These are phyloP conservation scores for Vitis hybrid DNA, from an alignment of 177 flowering plant species.

Conservation along the genomic window DNA sequence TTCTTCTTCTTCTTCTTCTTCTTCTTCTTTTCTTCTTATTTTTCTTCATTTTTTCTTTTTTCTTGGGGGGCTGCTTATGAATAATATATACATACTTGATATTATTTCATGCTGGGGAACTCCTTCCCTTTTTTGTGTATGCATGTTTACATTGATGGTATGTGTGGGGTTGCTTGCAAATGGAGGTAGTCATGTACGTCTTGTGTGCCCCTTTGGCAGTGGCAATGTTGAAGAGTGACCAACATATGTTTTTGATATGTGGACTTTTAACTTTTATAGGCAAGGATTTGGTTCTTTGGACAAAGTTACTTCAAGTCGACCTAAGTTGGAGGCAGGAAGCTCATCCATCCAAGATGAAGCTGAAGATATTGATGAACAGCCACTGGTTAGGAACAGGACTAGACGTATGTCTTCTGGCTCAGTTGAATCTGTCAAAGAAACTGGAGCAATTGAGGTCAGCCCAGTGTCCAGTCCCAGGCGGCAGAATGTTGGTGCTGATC, in stretches of 20 bases:
- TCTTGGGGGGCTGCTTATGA: no score
- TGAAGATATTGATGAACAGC: conserved; percentile 75
- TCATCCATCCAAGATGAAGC: conserved; percentile 57
- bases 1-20: no score
- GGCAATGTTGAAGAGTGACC: not conserved
- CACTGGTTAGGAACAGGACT: conserved; percentile 63
- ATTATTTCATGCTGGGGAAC: no score
- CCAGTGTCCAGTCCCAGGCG: conserved; percentile 56
- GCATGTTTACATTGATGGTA: not conserved
- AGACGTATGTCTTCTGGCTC: conserved; percentile 41
- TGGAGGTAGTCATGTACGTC: no score
- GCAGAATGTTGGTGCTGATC: conserved; percentile 20
- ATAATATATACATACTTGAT: no score
- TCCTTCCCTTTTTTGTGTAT: not conserved
- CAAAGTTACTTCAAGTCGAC: conserved; percentile 23
- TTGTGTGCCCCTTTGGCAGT: not conserved
- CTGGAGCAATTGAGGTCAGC: conserved; percentile 34
- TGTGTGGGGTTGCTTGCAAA: no score
- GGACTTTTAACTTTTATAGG: conserved; percentile 15
- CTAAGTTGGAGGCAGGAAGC: conserved; percentile 50
- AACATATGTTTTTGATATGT: conserved; percentile 11
- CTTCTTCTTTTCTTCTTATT: no score
- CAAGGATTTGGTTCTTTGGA: conserved; percentile 24
- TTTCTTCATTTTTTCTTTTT: no score
- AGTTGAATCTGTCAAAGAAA: conserved; percentile 33